These are phyloP conservation scores for Annulohypoxylon moriforme DNA, from an alignment of 495 filamentous ascomycete genomes.

Conservation along the genomic window DNA sequence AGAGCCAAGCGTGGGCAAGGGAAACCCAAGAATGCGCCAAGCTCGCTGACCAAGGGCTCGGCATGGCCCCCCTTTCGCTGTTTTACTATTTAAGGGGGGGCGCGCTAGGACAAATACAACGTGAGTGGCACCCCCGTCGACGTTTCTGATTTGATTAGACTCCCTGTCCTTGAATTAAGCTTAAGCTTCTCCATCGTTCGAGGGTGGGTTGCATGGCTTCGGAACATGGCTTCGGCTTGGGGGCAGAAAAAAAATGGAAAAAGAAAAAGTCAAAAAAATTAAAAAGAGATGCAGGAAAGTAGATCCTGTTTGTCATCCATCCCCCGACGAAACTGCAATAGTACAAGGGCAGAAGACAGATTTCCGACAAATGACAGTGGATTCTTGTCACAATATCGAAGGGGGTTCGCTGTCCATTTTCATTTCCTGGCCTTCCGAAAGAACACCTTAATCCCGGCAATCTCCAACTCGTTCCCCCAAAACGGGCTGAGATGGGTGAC, in stretches of 20 bases:
- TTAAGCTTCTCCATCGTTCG: constrained; percentile 45
- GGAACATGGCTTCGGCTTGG: constrained; percentile 35
- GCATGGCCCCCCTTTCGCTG: constrained; percentile 28
- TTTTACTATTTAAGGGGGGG: constrained; percentile 32
- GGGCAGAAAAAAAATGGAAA: constrained; percentile 20
- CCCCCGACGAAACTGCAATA: constrained; percentile 11
- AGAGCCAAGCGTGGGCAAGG: constrained; percentile 27
- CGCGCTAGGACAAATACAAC: constrained; percentile 34
- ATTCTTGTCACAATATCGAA: constrained; percentile 9
- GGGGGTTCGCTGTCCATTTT: constrained; percentile 8
- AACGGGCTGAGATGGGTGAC: constrained; percentile 19
- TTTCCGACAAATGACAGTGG: constrained; percentile 1
- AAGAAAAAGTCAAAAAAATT: constrained; percentile 6
- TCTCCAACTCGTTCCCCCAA: constrained; percentile 25
- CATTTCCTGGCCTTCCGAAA: constrained; percentile 27
- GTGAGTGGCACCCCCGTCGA: constrained; percentile 26
- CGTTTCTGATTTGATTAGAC: constrained; percentile 41
- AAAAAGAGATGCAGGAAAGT: constrained; percentile 1
- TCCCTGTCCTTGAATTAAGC: constrained; percentile 47
- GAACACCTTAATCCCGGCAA: constrained; percentile 31
- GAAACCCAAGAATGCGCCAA: constrained; percentile 33
- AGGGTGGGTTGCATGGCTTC: constrained; percentile 40
- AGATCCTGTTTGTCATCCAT: constrained; percentile 25
- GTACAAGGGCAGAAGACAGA: constrained; percentile 8
- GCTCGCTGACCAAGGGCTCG: constrained; percentile 34